Evolutionary conservation across 345 rosid genomes (phyloP), one percentile per base, ranked within the genome.

Genomic region (Murraya paniculata): DNA sequence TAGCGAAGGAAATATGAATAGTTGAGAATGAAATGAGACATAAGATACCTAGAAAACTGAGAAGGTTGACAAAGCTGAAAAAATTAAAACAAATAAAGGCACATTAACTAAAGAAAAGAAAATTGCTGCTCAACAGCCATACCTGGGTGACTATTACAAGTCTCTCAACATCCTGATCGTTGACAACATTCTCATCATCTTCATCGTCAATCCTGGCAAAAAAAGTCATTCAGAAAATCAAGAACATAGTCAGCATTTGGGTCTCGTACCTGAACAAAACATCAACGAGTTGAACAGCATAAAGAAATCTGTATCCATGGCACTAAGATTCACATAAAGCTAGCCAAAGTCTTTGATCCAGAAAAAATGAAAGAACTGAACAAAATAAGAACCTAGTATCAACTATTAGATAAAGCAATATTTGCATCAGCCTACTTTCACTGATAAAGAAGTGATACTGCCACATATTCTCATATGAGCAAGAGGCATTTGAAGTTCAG

Each of bases 61-160:
- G 19, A 35, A 27, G 11, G 18, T 61, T 39, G 36, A 39, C 38
- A 25, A 27, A 33, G 48, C 30, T 27, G 9, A 67, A 60, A 24
- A 59, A 68, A 41, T 53, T 53, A 53, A 5, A 53, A 53, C 16
- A 53, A 53, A 18, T 7, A 45, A 45, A 45, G 18, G 50, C 50
- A 45, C 50, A 45, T 45, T 18, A 45, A 10, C 56, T 50, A 4
- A 68, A 2, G 6, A 9, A 31, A 39, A 31, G 61, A 55, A 61
- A 18, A 38, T 21, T 41, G 31, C 56, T 60, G 24, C 58, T 71
- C 18, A 41, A 41, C 57, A 66, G 41, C 59, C 72, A 56, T 90
- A 92, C 98, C 98, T 91, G 98, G 74, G 98, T 94, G 68, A 94
- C 99, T 83, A 94, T 97, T 68, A 97, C 97, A 57, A 97, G 98